Evolutionary conservation across 1,284 basidiomycete genomes (phyloP).

Genomic region (Puccinia triticina): DNA sequence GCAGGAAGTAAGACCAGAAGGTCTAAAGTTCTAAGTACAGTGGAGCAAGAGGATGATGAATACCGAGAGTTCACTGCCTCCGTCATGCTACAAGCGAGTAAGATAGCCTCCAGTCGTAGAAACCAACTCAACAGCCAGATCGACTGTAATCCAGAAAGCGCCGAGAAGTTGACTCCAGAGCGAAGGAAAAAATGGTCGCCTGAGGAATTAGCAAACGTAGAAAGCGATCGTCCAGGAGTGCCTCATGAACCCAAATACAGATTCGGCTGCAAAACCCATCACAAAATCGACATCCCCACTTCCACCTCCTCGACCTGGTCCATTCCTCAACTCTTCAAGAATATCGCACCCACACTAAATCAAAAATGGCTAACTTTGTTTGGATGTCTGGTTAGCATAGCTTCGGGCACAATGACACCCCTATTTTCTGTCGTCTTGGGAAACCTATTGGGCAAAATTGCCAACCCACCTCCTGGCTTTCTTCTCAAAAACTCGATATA

Average conservation of each 20-base stretch:
- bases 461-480: constrained; percentile 63
- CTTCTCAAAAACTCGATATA: constrained; percentile 65
- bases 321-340: constrained; percentile 66
- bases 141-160: neutral
- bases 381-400: constrained; percentile 70
- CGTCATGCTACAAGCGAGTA: constrained; percentile 38
- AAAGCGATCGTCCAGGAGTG: neutral
- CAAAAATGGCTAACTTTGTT: constrained; percentile 71
- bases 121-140: constrained; percentile 19
- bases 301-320: constrained; percentile 55
- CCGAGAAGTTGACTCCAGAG: neutral
- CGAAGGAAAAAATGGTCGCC: constrained; percentile 25
- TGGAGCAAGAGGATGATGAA: constrained; percentile 22
- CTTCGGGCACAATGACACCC: constrained; percentile 81
- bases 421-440: constrained; percentile 88
- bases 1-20: neutral
- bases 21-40: neutral
- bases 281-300: constrained; percentile 22
- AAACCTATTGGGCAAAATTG: constrained; percentile 76
- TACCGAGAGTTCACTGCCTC: constrained; percentile 36
- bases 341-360: constrained; percentile 74
- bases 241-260: constrained; percentile 1
- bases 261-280: neutral
- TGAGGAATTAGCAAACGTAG: constrained; percentile 4
- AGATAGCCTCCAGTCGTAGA: constrained; percentile 37